Percentiles rank a stretch among this genome's conserved stretches.
Evolutionary conservation across 305 asterid species (phyloP).

Genomic region (Fraxinus nigra): DNA sequence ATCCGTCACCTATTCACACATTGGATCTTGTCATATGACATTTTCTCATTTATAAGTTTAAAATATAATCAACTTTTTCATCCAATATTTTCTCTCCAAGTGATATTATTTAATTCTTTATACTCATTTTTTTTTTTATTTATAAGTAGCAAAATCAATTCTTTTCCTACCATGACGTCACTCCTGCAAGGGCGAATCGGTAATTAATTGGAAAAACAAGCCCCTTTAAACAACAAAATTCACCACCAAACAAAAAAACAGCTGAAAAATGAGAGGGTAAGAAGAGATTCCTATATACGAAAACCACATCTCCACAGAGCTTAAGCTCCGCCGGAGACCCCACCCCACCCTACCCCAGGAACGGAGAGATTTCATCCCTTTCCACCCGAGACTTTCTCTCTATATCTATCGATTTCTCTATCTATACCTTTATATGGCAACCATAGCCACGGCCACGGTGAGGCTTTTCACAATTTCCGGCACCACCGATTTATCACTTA

Average conservation of each 20-base stretch:
- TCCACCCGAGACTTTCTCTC: neutral
- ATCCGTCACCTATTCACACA: too few relatives aligned
- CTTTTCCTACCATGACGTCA: neutral
- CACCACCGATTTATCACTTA: conserved; percentile 52
- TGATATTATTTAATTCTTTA: too few relatives aligned
- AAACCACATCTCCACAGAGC: neutral
- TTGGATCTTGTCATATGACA: too few relatives aligned
- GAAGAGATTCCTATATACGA: conserved; percentile 10
- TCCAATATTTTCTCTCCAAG: too few relatives aligned
- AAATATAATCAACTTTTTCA: too few relatives aligned
- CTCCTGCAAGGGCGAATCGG: neutral
- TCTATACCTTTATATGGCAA: conserved; percentile 39
- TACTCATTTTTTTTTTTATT: too few relatives aligned
- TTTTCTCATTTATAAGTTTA: too few relatives aligned
- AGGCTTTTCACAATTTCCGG: conserved; percentile 51
- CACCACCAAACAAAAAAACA: neutral
- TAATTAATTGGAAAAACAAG: neutral
- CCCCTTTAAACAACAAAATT: neutral
- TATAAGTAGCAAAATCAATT: too few relatives aligned
- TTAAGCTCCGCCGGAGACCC: conserved; percentile 10
- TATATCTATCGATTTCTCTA: neutral
- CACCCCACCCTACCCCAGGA: neutral
- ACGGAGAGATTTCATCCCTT: neutral
- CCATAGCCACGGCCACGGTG: conserved; percentile 48
- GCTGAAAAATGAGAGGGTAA: conserved; percentile 38